A percentile compares a stretch with the other conserved stretches of the same genome.
phyloP scores from a whole-genome alignment of 495 filamentous ascomycete genomes.

The Stereocaulon alpinum region DNA sequence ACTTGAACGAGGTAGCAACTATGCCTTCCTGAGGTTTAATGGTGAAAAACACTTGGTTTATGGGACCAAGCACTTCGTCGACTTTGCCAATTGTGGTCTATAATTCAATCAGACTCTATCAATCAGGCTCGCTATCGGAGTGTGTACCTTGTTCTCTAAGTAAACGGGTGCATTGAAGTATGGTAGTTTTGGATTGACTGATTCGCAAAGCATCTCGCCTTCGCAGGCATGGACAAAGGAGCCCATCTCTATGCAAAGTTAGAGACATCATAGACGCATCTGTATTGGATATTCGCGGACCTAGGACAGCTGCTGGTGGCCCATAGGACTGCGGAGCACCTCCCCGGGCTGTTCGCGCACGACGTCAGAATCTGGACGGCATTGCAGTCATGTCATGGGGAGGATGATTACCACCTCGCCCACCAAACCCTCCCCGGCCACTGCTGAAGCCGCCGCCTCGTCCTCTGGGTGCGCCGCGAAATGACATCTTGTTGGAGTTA shows the following conservation, averaged over 20 bases:
- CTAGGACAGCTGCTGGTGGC: slow-evolving; percentile 55
- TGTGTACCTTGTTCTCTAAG: slow-evolving; percentile 85
- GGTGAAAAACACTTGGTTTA: slow-evolving; percentile 97
- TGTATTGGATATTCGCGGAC: slow-evolving; percentile 30
- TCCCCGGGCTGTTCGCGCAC: slow-evolving; percentile 41
- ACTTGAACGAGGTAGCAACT: slow-evolving; percentile 85
- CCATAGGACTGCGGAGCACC: slow-evolving; percentile 55
- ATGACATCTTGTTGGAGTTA: slow-evolving; percentile 35
- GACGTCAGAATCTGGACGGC: not conserved
- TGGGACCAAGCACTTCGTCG: slow-evolving; percentile 67
- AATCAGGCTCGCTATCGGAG: not conserved
- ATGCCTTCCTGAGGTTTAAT: slow-evolving; percentile 95
- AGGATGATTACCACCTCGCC: slow-evolving; percentile 26
- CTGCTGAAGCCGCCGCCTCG: slow-evolving; percentile 36
- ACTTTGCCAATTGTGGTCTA: slow-evolving; percentile 51
- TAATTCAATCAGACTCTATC: not conserved
- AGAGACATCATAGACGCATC: slow-evolving; percentile 1
- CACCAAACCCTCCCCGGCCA: slow-evolving; percentile 41
- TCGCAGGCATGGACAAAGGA: slow-evolving; percentile 87
- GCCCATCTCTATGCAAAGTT: slow-evolving; percentile 65
- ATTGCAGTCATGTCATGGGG: not conserved
- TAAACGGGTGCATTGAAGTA: slow-evolving; percentile 99
- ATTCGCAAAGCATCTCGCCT: slow-evolving; percentile 92
- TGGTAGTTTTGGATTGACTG: slow-evolving; percentile 86
- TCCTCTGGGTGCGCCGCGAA: slow-evolving; percentile 36